phyloP scores from a whole-genome alignment of 2,329 filamentous ascomycete genomes.

The Mycosphaerella sp. region DNA sequence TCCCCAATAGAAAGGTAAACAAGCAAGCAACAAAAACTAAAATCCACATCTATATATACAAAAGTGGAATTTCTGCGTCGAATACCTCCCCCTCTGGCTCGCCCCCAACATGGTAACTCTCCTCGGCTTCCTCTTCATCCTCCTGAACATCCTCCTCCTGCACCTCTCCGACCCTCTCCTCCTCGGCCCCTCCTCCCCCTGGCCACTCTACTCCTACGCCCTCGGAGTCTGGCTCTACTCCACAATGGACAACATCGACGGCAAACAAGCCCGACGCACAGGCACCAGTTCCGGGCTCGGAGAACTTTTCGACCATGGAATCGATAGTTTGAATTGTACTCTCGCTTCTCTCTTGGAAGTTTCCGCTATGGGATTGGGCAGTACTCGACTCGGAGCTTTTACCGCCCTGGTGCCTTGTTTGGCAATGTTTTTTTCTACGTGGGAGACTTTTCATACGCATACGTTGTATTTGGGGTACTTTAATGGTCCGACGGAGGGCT shows the following conservation, averaged over 20 bases:
- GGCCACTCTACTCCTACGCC: constrained; percentile 95
- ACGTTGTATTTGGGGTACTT: constrained; percentile 93
- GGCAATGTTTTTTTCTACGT: constrained; percentile 99
- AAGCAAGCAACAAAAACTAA: background rate
- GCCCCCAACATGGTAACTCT: constrained; percentile 98
- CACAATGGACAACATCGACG: constrained; percentile 98
- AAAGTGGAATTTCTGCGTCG: constrained; percentile 95
- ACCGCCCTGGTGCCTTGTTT: constrained; percentile 86
- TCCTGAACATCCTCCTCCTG: constrained; percentile 71
- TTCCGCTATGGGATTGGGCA: constrained; percentile 85
- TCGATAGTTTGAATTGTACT: constrained; percentile 96
- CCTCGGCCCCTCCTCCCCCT: constrained; percentile 65
- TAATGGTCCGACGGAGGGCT: constrained; percentile 93
- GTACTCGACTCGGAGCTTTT: constrained; percentile 77
- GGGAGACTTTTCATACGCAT: constrained; percentile 99
- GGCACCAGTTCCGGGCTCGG: constrained; percentile 91
- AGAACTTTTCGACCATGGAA: constrained; percentile 97
- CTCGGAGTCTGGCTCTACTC: constrained; percentile 95
- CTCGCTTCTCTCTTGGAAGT: constrained; percentile 85
- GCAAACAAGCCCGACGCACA: constrained; percentile 91
- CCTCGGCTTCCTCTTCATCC: constrained; percentile 87
- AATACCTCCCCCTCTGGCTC: constrained; percentile 88
- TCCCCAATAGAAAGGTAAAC: background rate
- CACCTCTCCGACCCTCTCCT: constrained; percentile 82
- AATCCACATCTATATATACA: background rate